Percentiles rank a stretch among this genome's conserved stretches.
phyloP scores from a whole-genome alignment of 2,329 filamentous ascomycete species.

The Fusarium cyanostomum region DNA sequence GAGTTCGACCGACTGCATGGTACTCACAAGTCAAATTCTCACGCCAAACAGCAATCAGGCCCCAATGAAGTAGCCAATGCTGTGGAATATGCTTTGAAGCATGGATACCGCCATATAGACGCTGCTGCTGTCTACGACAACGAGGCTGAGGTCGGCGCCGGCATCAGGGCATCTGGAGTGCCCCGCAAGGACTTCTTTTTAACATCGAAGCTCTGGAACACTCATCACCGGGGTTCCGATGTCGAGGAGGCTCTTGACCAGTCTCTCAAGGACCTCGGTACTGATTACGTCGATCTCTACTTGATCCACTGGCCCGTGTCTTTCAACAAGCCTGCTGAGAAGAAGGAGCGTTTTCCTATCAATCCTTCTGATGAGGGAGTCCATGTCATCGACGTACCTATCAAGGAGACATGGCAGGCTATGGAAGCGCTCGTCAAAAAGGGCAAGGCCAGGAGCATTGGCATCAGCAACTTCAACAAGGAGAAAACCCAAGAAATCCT shows the following conservation, averaged over 20 bases:
- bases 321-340: conserved; percentile 53
- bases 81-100: conserved; percentile 53
- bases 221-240: conserved; percentile 56
- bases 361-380: conserved; percentile 56
- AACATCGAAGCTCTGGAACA: conserved; percentile 70
- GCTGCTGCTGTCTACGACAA: conserved; percentile 57
- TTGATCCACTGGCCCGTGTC: conserved; percentile 58
- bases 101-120: conserved; percentile 57
- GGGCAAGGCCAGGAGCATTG: conserved; percentile 56
- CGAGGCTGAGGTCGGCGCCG: conserved; percentile 52
- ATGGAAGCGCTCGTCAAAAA: conserved; percentile 52
- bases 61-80: conserved; percentile 63
- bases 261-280: conserved; percentile 57
- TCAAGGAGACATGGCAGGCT: conserved; percentile 66
- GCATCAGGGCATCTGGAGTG: conserved; percentile 47
- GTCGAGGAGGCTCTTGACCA: conserved; percentile 57
- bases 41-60: conserved; percentile 18
- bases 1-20: neutral
- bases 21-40: neutral
- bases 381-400: conserved; percentile 31
- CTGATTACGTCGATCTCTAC: conserved; percentile 61
- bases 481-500: conserved; percentile 52
- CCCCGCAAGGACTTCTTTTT: conserved; percentile 53
- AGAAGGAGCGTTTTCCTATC: conserved; percentile 48
- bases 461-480: conserved; percentile 61